Percentiles rank a stretch among this genome's conserved stretches.
phyloP scores from a whole-genome alignment of 2,329 filamentous ascomycete genomes.

The Colletotrichum eleusines region DNA sequence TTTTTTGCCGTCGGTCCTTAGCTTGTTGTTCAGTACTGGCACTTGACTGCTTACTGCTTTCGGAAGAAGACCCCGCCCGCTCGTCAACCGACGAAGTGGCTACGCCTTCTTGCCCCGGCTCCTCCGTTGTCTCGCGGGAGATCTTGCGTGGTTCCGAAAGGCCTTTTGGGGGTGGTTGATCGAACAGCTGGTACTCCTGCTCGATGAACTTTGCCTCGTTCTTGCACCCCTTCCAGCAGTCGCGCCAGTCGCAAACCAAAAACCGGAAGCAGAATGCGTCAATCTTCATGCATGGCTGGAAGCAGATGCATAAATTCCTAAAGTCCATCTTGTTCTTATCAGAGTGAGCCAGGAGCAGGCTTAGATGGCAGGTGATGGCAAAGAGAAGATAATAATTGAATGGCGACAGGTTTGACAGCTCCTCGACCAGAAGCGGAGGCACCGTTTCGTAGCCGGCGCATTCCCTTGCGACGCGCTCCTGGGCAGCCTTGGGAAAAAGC shows the following conservation, averaged over 20 bases:
- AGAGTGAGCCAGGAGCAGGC: slow-evolving; percentile 88
- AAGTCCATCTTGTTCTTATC: slow-evolving; percentile 99
- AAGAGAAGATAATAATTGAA: slow-evolving; percentile 99
- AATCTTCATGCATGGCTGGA: slow-evolving; percentile 96
- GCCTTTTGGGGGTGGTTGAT: slow-evolving; percentile 67
- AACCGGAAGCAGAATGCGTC: slow-evolving; percentile 97
- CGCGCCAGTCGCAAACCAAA: slow-evolving; percentile 92
- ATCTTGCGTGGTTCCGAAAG: slow-evolving; percentile 52
- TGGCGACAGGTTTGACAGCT: slow-evolving; percentile 92
- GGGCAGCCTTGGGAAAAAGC: slow-evolving; percentile 86
- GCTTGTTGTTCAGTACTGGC: slow-evolving; percentile 47
- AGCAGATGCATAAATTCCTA: slow-evolving; percentile 94
- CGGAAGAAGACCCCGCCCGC: slow-evolving; percentile 67
- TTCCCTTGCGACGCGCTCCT: slow-evolving; percentile 83
- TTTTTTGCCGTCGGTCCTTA: slow-evolving; percentile 55
- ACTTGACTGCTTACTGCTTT: slow-evolving; percentile 68
- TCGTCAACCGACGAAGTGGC: slow-evolving; percentile 46
- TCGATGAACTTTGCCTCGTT: slow-evolving; percentile 86
- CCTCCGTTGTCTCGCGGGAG: slow-evolving; percentile 36
- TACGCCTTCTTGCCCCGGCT: slow-evolving; percentile 42
- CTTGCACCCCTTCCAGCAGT: slow-evolving; percentile 97
- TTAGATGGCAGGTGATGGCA: slow-evolving; percentile 96
- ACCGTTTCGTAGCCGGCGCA: slow-evolving; percentile 83
- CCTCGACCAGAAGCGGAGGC: slow-evolving; percentile 87
- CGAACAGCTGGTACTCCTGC: slow-evolving; percentile 72